Evolutionary conservation across 2,329 filamentous ascomycete genomes (phyloP).

Genomic region (Penicillium brasilianum): DNA sequence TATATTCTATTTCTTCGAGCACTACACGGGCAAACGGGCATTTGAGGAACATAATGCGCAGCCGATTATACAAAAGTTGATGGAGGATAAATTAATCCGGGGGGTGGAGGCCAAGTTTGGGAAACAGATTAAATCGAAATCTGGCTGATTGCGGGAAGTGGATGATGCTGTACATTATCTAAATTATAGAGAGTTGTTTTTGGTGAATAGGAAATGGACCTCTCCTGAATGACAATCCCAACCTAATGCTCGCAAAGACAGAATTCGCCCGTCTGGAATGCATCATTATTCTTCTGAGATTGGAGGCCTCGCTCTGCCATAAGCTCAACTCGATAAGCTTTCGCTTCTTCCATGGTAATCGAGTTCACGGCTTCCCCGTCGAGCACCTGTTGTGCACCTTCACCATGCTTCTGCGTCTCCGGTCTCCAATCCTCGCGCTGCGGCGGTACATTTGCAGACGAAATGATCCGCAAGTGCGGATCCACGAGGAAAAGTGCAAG

Average conservation of each 20-base stretch:
- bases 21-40: slow-evolving; percentile 12
- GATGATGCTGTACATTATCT: not conserved
- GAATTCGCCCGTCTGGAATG: slow-evolving; percentile 15
- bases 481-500: slow-evolving; percentile 66
- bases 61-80: slow-evolving; percentile 21
- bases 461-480: slow-evolving; percentile 58
- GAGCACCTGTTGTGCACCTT: not conserved
- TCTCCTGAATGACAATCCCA: not conserved
- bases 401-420: not conserved
- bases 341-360: slow-evolving; percentile 45
- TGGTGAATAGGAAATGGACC: not conserved
- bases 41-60: slow-evolving; percentile 21
- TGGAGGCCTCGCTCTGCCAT: slow-evolving; percentile 23
- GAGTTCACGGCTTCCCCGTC: slow-evolving; percentile 2
- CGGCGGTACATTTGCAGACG: slow-evolving; percentile 57
- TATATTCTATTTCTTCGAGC: slow-evolving; percentile 20
- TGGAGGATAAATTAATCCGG: slow-evolving; percentile 14
- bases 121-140: slow-evolving; percentile 6
- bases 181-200: not conserved
- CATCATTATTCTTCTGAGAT: slow-evolving; percentile 5
- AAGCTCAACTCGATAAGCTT: slow-evolving; percentile 37
- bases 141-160: not conserved
- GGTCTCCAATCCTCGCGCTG: slow-evolving; percentile 46
- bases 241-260: slow-evolving; percentile 23
- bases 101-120: slow-evolving; percentile 19